Conservation (phyloP, 2,329 filamentous ascomycete species). For the Hymenotorrendiella dingleyae region DNA sequence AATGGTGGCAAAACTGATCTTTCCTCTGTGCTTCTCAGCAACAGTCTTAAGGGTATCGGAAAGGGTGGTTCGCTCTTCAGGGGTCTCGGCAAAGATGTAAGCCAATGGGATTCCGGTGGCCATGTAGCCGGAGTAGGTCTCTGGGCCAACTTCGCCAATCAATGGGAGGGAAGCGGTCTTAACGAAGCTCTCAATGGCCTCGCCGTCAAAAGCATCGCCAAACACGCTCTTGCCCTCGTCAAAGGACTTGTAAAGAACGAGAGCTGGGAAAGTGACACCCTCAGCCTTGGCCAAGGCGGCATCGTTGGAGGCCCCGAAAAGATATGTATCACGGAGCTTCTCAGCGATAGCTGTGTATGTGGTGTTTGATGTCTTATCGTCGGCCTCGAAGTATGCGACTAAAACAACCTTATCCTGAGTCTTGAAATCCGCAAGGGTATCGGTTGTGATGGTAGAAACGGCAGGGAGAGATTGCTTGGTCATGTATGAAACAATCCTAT, state of each 20-base stretch:
- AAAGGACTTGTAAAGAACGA: conserved; percentile 96
- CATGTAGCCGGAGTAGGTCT: conserved; percentile 97
- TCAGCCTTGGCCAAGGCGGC: conserved; percentile 80
- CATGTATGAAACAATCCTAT: conserved; percentile 78
- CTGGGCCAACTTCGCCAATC: conserved; percentile 91
- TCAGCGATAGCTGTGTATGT: conserved; percentile 68
- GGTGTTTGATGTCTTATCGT: conserved; percentile 80
- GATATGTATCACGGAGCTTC: conserved; percentile 79
- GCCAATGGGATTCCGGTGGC: conserved; percentile 83
- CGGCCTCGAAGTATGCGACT: conserved; percentile 76
- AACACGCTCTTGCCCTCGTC: conserved; percentile 92
- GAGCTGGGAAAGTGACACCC: conserved; percentile 76
- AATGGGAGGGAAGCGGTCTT: conserved; percentile 82
- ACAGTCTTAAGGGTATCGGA: conserved; percentile 74
- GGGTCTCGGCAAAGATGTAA: conserved; percentile 93
- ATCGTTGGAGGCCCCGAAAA: conserved; percentile 86
- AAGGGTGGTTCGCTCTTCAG: conserved; percentile 80
- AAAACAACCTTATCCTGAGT: conserved; percentile 94
- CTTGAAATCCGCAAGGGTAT: conserved; percentile 93
- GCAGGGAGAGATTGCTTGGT: conserved; percentile 94
- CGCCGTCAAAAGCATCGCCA: conserved; percentile 73
- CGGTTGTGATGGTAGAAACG: conserved; percentile 75
- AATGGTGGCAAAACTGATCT: conserved; percentile 96
- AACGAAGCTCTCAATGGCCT: conserved; percentile 75
- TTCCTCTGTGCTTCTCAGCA: conserved; percentile 87